These are phyloP conservation scores for Trichomonascaceae sp. DNA, from an alignment of 1,139 yeast genomes.

Conservation along the genomic window DNA sequence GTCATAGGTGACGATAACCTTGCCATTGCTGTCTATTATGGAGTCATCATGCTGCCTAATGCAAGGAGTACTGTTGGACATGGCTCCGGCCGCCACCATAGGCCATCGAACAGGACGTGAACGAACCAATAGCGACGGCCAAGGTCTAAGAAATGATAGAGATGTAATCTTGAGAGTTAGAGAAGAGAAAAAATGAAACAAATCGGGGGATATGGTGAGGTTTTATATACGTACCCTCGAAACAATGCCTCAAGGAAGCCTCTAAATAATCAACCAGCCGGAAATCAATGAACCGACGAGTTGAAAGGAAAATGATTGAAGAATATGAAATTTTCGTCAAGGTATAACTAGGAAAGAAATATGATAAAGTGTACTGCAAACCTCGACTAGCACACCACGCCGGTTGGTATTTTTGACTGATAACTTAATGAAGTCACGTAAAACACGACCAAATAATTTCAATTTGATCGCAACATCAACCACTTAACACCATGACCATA, in stretches of 20 bases:
- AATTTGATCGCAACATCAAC: background rate
- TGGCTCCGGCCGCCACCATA: slow-evolving; percentile 3
- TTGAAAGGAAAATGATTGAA: background rate
- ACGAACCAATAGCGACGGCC: slow-evolving; percentile 7
- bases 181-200: background rate
- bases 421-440: background rate
- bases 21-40: slow-evolving; percentile 1
- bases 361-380: too few relatives aligned
- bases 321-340: too few relatives aligned
- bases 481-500: background rate
- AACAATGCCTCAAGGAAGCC: background rate
- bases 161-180: background rate
- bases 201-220: background rate
- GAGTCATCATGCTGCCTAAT: background rate
- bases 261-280: background rate
- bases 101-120: background rate
- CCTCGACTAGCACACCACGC: background rate
- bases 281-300: background rate
- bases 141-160: background rate
- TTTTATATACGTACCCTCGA: background rate
- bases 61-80: background rate
- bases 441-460: background rate
- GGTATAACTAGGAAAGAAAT: background rate
- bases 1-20: background rate
- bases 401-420: background rate